Conservation (phyloP, 169 alveolate species). For the Plasmodium knowlesi region DNA sequence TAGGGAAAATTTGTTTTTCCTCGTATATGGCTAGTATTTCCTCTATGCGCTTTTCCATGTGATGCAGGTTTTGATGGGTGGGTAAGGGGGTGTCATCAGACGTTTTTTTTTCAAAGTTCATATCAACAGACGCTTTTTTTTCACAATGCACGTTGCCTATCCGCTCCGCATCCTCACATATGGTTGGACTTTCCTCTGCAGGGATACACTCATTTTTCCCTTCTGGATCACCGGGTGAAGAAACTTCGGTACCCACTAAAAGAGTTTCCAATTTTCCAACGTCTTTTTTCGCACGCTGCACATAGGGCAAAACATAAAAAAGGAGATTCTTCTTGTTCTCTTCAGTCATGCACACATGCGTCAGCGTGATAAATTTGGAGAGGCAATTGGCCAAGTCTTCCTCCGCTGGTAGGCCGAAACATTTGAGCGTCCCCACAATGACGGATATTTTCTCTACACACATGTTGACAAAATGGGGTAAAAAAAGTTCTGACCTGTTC, state of each 20-base stretch:
- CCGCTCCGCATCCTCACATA: not conserved
- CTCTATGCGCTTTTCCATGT: not conserved
- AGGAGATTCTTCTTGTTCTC: slow-evolving; percentile 45
- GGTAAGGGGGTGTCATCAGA: not conserved
- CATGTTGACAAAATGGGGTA: slow-evolving; percentile 37
- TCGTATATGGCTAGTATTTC: slow-evolving; percentile 1
- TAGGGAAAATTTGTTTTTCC: slow-evolving; percentile 2
- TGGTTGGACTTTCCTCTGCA: not conserved
- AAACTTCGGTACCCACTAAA: not conserved
- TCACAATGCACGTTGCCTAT: not conserved
- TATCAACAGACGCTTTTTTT: not conserved
- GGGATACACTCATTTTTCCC: not conserved
- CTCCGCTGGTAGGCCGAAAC: slow-evolving; percentile 9
- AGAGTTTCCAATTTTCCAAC: not conserved
- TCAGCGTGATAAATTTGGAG: slow-evolving; percentile 17
- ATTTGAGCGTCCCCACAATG: slow-evolving; percentile 35
- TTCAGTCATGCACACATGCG: slow-evolving; percentile 16
- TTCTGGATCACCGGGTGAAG: not conserved
- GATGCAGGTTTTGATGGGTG: not conserved
- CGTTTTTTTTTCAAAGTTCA: not conserved
- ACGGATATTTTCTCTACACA: slow-evolving; percentile 35
- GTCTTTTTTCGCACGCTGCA: not conserved
- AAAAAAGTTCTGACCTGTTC: slow-evolving; percentile 9
- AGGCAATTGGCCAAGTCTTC: slow-evolving; percentile 37
- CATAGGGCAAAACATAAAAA: slow-evolving; percentile 39